Conservation (phyloP, 805 yeast genomes). For the Saturnispora mendoncae region DNA sequence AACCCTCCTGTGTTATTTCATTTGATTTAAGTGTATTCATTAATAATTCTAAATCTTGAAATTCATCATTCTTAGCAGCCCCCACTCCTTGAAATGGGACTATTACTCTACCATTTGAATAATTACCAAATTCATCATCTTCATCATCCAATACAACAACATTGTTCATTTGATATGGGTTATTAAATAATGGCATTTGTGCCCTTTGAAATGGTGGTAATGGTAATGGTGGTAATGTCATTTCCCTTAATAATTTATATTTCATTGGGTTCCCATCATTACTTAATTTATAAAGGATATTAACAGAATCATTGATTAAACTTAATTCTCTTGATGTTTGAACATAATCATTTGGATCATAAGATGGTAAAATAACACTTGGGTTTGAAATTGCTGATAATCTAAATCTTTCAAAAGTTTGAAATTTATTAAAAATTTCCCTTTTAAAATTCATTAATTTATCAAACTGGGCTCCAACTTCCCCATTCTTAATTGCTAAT, state of each 20-base stretch:
- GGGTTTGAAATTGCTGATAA: background rate
- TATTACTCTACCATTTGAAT: no score
- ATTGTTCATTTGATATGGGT: background rate
- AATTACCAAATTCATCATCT: no score
- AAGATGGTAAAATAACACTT: background rate
- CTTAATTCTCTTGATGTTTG: constrained; percentile 4
- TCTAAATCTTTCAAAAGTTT: constrained; percentile 8
- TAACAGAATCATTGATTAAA: constrained; percentile 11
- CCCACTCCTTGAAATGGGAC: no score
- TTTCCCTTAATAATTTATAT: constrained; percentile 3
- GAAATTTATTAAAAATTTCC: constrained; percentile 3
- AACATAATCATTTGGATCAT: background rate
- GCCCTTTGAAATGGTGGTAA: constrained; percentile 8
- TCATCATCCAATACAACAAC: constrained; percentile 4
- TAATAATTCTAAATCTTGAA: constrained; percentile 18
- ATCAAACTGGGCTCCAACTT: constrained; percentile 5
- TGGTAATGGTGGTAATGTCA: constrained; percentile 4
- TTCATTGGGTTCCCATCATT: background rate
- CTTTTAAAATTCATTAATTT: constrained; percentile 3
- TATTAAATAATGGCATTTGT: background rate
- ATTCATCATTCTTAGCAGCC: constrained; percentile 19
- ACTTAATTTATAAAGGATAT: constrained; percentile 9
- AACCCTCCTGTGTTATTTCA: constrained; percentile 38
- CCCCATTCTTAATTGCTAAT: constrained; percentile 6
- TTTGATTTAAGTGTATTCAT: constrained; percentile 40